phyloP scores from a whole-genome alignment of 1,284 basidiomycete genomes.

The Sanguinoderma infundibulare region DNA sequence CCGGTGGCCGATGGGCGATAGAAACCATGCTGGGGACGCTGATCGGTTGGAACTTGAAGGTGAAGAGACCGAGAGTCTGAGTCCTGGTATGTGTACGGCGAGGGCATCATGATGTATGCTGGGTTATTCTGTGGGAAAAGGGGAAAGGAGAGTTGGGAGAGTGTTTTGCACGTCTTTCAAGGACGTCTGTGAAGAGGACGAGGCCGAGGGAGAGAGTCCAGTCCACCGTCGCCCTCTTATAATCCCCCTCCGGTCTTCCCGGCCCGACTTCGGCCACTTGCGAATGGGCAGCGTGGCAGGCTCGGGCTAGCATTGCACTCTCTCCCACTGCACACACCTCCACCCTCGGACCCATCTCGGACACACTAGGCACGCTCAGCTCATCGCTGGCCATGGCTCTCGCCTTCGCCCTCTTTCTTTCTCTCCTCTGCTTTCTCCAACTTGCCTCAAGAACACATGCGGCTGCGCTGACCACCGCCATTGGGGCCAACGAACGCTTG shows the following conservation, averaged over 20 bases:
- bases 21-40: conserved; percentile 1
- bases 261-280: no score
- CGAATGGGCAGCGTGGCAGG: no score
- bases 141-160: not conserved
- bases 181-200: no score
- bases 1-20: conserved; percentile 10
- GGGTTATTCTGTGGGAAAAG: not conserved
- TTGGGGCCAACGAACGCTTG: conserved; percentile 84
- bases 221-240: no score
- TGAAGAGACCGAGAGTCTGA: not conserved
- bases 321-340: no score
- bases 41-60: not conserved
- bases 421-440: conserved; percentile 27
- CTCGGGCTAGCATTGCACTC: no score
- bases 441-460: conserved; percentile 33
- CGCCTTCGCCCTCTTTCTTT: conserved; percentile 25
- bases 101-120: conserved; percentile 14
- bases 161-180: not conserved
- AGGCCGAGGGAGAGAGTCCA: no score
- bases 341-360: no score
- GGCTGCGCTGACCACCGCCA: conserved; percentile 88
- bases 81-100: conserved; percentile 1
- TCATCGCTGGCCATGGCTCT: conserved; percentile 33
- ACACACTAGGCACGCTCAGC: conserved; percentile 4
- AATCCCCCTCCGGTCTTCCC: no score